Conservation (phyloP, 192 early-diverging fungal species). For the Umbelopsis sp. region DNA sequence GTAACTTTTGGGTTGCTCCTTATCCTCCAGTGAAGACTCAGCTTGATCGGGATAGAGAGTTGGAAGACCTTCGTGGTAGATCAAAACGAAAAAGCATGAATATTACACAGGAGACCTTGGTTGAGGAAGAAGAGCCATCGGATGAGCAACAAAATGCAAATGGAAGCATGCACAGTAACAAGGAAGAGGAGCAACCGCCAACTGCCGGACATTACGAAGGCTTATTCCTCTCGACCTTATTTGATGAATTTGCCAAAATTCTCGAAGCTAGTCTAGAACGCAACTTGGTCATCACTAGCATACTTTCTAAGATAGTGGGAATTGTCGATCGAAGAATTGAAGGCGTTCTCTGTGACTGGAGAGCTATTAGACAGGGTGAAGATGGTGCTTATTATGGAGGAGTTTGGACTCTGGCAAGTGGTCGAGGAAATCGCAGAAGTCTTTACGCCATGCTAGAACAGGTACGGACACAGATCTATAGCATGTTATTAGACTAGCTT, state of each 20-base stretch:
- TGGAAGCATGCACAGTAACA: not conserved
- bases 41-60: slow-evolving; percentile 30
- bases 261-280: slow-evolving; percentile 58
- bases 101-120: not conserved
- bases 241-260: slow-evolving; percentile 45
- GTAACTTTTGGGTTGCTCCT: slow-evolving; percentile 40
- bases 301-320: slow-evolving; percentile 52
- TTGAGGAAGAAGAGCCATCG: slow-evolving; percentile 11
- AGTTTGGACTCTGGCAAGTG: slow-evolving; percentile 31
- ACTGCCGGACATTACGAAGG: slow-evolving; percentile 50
- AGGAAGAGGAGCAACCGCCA: not conserved
- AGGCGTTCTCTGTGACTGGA: slow-evolving; percentile 42
- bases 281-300: slow-evolving; percentile 60
- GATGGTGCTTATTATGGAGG: slow-evolving; percentile 37
- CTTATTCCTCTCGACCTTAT: slow-evolving; percentile 50
- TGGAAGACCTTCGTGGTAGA: slow-evolving; percentile 31
- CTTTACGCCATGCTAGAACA: slow-evolving; percentile 41
- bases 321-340: slow-evolving; percentile 49
- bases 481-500: not conserved
- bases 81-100: slow-evolving; percentile 31
- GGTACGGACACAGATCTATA: not conserved
- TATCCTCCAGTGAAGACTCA: slow-evolving; percentile 40
- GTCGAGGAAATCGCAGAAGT: slow-evolving; percentile 29
- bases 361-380: slow-evolving; percentile 35
- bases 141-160: not conserved